phyloP scores from a whole-genome alignment of 768 basidiomycete species.

The Boletus sp. region DNA sequence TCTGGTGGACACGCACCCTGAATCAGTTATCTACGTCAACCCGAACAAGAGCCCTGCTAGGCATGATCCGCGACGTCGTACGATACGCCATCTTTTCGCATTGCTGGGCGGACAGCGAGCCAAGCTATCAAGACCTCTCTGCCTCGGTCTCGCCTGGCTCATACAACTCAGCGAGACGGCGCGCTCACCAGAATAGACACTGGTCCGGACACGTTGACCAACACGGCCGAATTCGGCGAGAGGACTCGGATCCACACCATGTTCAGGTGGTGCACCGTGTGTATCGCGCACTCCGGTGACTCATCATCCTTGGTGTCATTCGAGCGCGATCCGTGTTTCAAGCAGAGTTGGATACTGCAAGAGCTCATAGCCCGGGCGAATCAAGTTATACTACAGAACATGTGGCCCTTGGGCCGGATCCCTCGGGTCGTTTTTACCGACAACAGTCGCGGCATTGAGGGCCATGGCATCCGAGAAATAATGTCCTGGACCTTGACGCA shows the following conservation, averaged over 20 bases:
- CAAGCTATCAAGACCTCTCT: slow-evolving; percentile 20
- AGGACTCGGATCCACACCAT: slow-evolving; percentile 27
- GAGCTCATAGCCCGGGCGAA: slow-evolving; percentile 26
- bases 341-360: slow-evolving; percentile 23
- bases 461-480: slow-evolving; percentile 21
- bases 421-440: slow-evolving; percentile 17
- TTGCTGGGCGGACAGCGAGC: slow-evolving; percentile 22
- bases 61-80: slow-evolving; percentile 18
- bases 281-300: slow-evolving; percentile 25
- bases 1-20: slow-evolving; percentile 4
- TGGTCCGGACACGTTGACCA: slow-evolving; percentile 30
- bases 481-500: slow-evolving; percentile 30
- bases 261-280: slow-evolving; percentile 33
- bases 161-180: slow-evolving; percentile 22
- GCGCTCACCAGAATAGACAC: slow-evolving; percentile 12
- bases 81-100: slow-evolving; percentile 28
- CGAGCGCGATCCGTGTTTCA: slow-evolving; percentile 25
- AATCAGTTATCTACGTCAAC: slow-evolving; percentile 14
- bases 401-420: slow-evolving; percentile 13
- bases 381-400: slow-evolving; percentile 26
- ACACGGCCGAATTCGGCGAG: slow-evolving; percentile 28
- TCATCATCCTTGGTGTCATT: slow-evolving; percentile 15
- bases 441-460: slow-evolving; percentile 17
- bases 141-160: slow-evolving; percentile 10
- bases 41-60: slow-evolving; percentile 10